Conservation (phyloP, 2,329 filamentous ascomycete species). For the Phaeosphaeria sp. region DNA sequence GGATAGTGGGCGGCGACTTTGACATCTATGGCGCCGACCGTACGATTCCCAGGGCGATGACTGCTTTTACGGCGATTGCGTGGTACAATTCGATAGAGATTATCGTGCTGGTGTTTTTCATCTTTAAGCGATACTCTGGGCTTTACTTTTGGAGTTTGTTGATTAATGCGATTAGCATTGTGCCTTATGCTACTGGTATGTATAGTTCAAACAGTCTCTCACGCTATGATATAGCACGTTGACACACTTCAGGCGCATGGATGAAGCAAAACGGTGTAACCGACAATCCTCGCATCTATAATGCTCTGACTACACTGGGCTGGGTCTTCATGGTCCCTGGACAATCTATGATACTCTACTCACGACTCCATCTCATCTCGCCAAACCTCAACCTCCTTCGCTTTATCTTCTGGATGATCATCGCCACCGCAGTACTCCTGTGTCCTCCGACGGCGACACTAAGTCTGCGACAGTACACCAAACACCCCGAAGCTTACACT, state of each 20-base stretch:
- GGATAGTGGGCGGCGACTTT: neutral
- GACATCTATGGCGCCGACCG: neutral
- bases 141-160: constrained; percentile 24
- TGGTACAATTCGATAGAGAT: constrained; percentile 31
- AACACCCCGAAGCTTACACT: constrained; percentile 10
- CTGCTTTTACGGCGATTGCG: constrained; percentile 11
- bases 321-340: constrained; percentile 67
- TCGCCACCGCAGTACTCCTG: constrained; percentile 31
- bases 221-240: neutral
- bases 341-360: constrained; percentile 66
- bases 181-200: constrained; percentile 5
- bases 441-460: constrained; percentile 59
- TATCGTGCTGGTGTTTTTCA: constrained; percentile 16
- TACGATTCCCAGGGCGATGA: constrained; percentile 16
- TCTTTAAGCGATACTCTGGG: constrained; percentile 21
- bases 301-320: constrained; percentile 53
- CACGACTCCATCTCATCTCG: constrained; percentile 46
- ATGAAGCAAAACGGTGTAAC: neutral
- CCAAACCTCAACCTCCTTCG: constrained; percentile 13
- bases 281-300: constrained; percentile 10
- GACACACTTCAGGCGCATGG: neutral
- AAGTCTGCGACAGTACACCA: constrained; percentile 29
- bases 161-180: constrained; percentile 13
- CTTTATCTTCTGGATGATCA: constrained; percentile 62
- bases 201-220: too few relatives aligned